Evolutionary conservation across 2,329 filamentous ascomycete genomes (phyloP), one percentile per base, ranked within the genome.

Genomic region (Epichloe gansuensis): DNA sequence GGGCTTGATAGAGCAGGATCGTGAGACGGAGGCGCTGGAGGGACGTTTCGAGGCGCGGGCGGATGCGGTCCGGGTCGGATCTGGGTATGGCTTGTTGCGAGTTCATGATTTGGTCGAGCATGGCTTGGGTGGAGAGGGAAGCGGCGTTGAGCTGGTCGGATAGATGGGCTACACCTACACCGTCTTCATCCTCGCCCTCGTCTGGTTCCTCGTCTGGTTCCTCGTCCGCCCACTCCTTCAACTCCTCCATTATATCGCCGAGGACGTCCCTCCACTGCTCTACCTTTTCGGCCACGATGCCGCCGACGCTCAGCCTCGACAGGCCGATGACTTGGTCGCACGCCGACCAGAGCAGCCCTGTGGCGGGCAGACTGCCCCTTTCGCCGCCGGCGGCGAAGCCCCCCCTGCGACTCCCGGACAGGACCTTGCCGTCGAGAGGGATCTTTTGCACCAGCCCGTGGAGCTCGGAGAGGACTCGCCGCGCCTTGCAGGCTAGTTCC

Each of bases 161-260:
- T 15, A 65, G 61, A 12, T 81, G 74, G 15, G 78, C 65, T n/a
- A 68, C 66, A 21, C 63, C 60, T n/a, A 68, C 66, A 21, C 63
- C 60, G 17, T 62, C 64, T 5, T 77, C 74, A 0, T 76, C 71
- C 13, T 77, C 75, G 2, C 81, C 81, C 0, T 81, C 81, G 3
- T 80, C 78, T 0, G 77, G 75, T 9, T 80, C 77, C 60, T 89
- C 85, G 1, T 21, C 17, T 21, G 17, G 17, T 21, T 21, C 17
- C 17, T 21, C 17, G 89, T 85, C 21, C 84, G 17, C 81, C 89
- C 90, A 96, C 59, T 91, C 88, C 64, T 89, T 87, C 57, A 96
- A 67, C 69, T 96, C 91, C 56, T 87, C 80, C 58, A 94, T 78
- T 0, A 89, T 85, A 69, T 96, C 91, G 59, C 87, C 80, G 25